A percentile compares a stretch with the other conserved stretches of the same genome.
Evolutionary conservation across 208 protist genomes (phyloP).

Genomic region (Trypanosoma boissoni): DNA sequence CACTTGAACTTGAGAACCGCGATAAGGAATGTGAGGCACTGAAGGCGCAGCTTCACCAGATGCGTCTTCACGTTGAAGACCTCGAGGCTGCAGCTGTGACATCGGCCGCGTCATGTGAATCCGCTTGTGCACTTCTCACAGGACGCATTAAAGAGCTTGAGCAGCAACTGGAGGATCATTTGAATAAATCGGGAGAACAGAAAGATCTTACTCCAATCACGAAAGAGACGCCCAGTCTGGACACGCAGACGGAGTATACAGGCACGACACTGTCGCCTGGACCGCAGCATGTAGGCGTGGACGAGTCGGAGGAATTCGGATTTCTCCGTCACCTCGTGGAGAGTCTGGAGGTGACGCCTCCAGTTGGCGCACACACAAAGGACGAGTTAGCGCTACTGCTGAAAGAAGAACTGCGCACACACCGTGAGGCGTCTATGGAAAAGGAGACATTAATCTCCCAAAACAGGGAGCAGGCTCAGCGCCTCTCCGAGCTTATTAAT

Average conservation of each 20-base stretch:
- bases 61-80: no score
- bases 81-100: no score
- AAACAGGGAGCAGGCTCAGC: slow-evolving; percentile 4
- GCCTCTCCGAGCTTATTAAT: slow-evolving; percentile 2
- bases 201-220: no score
- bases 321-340: slow-evolving; percentile 6
- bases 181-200: no score
- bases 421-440: slow-evolving; percentile 7
- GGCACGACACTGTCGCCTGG: no score
- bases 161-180: neutral
- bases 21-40: slow-evolving; percentile 1
- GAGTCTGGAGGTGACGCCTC: neutral
- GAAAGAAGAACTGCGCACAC: neutral
- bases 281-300: no score
- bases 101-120: no score
- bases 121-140: no score
- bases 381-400: slow-evolving; percentile 7
- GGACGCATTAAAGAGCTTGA: neutral
- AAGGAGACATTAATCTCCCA: slow-evolving; percentile 11
- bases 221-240: no score
- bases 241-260: no score
- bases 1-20: slow-evolving; percentile 2
- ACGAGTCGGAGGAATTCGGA: no score
- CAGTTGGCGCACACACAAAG: neutral
- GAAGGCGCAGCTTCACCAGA: neutral